phyloP scores from a whole-genome alignment of 495 filamentous ascomycete genomes.

The Penicillium waksmanii region DNA sequence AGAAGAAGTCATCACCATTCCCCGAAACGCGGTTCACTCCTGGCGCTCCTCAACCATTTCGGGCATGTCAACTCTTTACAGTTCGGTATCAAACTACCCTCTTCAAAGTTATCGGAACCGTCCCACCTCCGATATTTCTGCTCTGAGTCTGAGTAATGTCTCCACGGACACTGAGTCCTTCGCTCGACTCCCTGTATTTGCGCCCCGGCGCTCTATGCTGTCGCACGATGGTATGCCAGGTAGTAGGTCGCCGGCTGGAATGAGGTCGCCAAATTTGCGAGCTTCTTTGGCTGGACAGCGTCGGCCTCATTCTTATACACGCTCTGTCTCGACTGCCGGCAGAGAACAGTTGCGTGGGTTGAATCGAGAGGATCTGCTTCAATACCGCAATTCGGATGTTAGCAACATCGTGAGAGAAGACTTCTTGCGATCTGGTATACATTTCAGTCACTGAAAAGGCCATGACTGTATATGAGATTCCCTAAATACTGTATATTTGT shows the following conservation, averaged over 20 bases:
- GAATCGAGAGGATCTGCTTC: slow-evolving; percentile 41
- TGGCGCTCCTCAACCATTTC: slow-evolving; percentile 45
- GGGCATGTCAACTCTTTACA: slow-evolving; percentile 43
- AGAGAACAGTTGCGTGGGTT: slow-evolving; percentile 43
- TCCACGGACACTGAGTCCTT: slow-evolving; percentile 41
- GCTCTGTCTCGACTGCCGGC: slow-evolving; percentile 37
- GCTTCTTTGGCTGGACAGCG: slow-evolving; percentile 20
- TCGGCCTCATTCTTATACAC: slow-evolving; percentile 27
- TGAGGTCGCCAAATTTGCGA: slow-evolving; percentile 16
- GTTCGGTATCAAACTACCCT: slow-evolving; percentile 31
- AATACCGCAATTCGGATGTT: slow-evolving; percentile 48
- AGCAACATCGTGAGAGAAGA: slow-evolving; percentile 47
- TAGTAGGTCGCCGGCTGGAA: slow-evolving; percentile 19
- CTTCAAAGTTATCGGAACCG: slow-evolving; percentile 25
- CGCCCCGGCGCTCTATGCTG: slow-evolving; percentile 34
- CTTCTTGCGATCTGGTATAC: slow-evolving; percentile 37
- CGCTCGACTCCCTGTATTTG: slow-evolving; percentile 42
- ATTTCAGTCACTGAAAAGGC: slow-evolving; percentile 4
- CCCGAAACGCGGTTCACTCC: slow-evolving; percentile 40
- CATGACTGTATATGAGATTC: background rate
- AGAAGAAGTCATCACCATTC: slow-evolving; percentile 46
- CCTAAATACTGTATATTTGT: background rate
- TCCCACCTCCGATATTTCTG: slow-evolving; percentile 34
- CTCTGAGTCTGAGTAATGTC: slow-evolving; percentile 35
- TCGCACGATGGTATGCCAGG: slow-evolving; percentile 20